Base-by-base conservation (phyloP, 2,329 filamentous ascomycete genomes). In the Exserohilum turcica region DNA sequence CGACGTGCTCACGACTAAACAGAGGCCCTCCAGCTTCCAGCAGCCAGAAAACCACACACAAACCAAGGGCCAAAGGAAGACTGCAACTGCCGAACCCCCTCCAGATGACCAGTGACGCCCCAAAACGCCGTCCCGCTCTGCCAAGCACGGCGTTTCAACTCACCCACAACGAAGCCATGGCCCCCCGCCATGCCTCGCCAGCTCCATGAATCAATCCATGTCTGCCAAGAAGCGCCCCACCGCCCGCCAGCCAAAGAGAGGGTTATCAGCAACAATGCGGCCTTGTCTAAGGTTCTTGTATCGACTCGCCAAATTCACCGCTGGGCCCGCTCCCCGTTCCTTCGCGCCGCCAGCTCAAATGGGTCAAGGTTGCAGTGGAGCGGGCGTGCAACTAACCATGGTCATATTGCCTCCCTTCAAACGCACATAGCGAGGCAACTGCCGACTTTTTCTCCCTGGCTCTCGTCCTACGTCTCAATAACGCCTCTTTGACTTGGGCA, bases 161-260 rank as follows among this genome's bases (percentile, higher is more conserved):
- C 54, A 59, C 60, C 59, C 53, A 42, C 36, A 52, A 56, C 37
- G 31, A 58, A 58, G 44, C 50, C 42, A 46, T 60, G 29, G 18
- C 57, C 52, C 56, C 57, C 48, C 52, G 54, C 54, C 57, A 59
- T 56, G n/a, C 55, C 57, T 59, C 56, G 56, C 56, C 37, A 42
- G 19, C 52, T 56, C 48, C 61, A 57, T 52, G 47, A 59, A 44
- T 54, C 45, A 43, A 60, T 44, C 64, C 66, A 56, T 64, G 66
- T 28, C 54, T 44, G 70, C 70, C 70, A 73, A 73, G 69, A 29
- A 29, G 44, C 49, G 59, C 68, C 68, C 70, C 67, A 65, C 70
- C 68, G 57, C 21, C 43, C 24, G 28, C 53, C 56, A 57, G 55
- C 55, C 63, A 62, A 51, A 54, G 52, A 52, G 36, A 57, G 29